Conservation (phyloP, 2,329 filamentous ascomycete genomes). For the Ceratocystis huliohia region DNA sequence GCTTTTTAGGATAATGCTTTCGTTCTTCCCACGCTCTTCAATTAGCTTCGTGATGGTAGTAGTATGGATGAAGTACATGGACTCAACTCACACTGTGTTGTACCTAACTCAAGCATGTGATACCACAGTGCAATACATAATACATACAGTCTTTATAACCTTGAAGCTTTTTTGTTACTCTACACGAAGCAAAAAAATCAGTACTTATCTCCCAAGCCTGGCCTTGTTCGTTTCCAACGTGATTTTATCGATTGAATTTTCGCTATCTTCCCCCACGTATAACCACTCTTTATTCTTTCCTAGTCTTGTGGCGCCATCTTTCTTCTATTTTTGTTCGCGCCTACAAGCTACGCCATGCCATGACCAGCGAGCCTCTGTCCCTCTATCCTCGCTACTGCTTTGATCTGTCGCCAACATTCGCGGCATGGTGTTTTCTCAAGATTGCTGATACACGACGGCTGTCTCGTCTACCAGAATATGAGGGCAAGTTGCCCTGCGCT, state of each 20-base stretch:
- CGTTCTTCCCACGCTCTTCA: too few relatives aligned
- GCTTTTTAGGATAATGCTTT: not conserved
- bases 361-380: slow-evolving; percentile 31
- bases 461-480: slow-evolving; percentile 37
- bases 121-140: not conserved
- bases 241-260: too few relatives aligned
- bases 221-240: too few relatives aligned
- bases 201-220: too few relatives aligned
- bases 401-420: slow-evolving; percentile 47
- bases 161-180: not conserved
- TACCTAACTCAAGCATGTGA: not conserved
- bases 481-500: slow-evolving; percentile 31
- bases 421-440: slow-evolving; percentile 45
- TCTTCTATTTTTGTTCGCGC: not conserved
- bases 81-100: not conserved
- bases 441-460: slow-evolving; percentile 39
- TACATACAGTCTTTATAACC: not conserved
- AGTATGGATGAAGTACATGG: not conserved
- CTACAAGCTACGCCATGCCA: slow-evolving; percentile 33
- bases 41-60: too few relatives aligned
- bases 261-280: too few relatives aligned
- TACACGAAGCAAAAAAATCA: not conserved
- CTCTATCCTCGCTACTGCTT: slow-evolving; percentile 54
- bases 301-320: not conserved
- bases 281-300: not conserved